Percentiles rank a stretch among this genome's conserved stretches.
Conservation (phyloP, 148 eudicot species). For the Rhododendron kiyosumense region DNA sequence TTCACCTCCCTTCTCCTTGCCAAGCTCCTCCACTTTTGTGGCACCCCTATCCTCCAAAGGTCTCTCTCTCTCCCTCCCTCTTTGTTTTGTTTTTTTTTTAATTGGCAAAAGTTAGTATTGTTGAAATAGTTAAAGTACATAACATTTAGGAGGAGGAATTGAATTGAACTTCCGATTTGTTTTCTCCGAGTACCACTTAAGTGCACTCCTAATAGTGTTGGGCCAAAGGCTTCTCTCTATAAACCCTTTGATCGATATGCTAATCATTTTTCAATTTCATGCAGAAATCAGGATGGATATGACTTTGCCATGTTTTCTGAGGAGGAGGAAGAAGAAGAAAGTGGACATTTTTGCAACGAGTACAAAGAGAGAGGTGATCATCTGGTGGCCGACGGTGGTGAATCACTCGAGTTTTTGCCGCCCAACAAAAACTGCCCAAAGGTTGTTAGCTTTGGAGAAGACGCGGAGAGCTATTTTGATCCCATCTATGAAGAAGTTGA, state of each 20-base stretch:
- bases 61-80: conserved; percentile 1
- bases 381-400: conserved; percentile 44
- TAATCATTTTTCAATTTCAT: not conserved
- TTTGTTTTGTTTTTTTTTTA: too few species aligned
- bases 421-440: conserved; percentile 4
- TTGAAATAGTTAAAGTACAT: too few species aligned
- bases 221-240: too few species aligned
- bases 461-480: not conserved
- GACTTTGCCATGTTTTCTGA: conserved; percentile 39
- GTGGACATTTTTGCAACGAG: conserved; percentile 14
- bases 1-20: conserved; percentile 52
- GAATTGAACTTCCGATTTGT: too few species aligned
- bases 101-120: too few species aligned
- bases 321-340: conserved; percentile 34
- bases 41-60: conserved; percentile 40
- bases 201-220: too few species aligned
- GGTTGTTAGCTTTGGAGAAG: conserved; percentile 7
- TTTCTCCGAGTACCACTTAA: too few species aligned
- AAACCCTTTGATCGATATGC: too few species aligned
- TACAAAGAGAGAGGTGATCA: conserved; percentile 24
- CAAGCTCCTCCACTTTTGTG: conserved; percentile 50
- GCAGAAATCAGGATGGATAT: conserved; percentile 43
- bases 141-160: too few species aligned
- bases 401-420: conserved; percentile 22
- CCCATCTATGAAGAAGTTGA: conserved; percentile 11